Base-by-base conservation (phyloP, 2,329 filamentous ascomycete genomes). In the Bipolaris zeicola region DNA sequence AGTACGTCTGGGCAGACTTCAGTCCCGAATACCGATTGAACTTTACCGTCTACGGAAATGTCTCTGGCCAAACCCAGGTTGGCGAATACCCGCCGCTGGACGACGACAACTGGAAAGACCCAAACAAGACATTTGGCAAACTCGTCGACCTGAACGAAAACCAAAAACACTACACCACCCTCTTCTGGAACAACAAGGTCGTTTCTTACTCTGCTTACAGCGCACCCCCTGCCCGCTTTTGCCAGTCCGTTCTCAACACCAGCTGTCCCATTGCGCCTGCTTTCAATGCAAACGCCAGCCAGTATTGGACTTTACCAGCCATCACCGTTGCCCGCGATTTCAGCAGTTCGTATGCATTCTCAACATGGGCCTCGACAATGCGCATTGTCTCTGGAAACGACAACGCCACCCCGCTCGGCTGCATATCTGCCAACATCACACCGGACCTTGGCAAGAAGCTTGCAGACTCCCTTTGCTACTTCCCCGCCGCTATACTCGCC, bases 41-140 rank as follows among this genome's bases (percentile, higher is more conserved):
- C 61, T 80, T 97, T 52, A 95, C 87, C 1, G 84, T 96, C 44
- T 98, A 92, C 80, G 94, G 93, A 49, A 97, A 98, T 76, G 92
- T 98, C 28, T 90, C 89, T 7, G 95, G 95, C 44, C 86, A 88
- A 48, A 82, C 84, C 42, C 81, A 81, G 2, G 71, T 77, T 11
- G 78, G 80, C n/a, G 58, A 76, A 2, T 84, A 92, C 50, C 92
- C 91, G 33, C 68, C 84, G 0, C 76, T 83, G 16, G 76, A 83
- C 65, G 83, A 86, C 70, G 75, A 85, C 0, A 78, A 81, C 44
- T 82, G 92, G 90, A 73, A 65, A 2, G 80, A 95, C 70, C 70
- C 81, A 1, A 84, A 83, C 34, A 72, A 81, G 46, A 87, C 83
- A 0, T 79, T 86, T 51, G 91, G 92, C 71, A 97, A 97, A 81